Evolutionary conservation across 768 basidiomycete species (phyloP).

Genomic region (Stropharia rugosoannulata): DNA sequence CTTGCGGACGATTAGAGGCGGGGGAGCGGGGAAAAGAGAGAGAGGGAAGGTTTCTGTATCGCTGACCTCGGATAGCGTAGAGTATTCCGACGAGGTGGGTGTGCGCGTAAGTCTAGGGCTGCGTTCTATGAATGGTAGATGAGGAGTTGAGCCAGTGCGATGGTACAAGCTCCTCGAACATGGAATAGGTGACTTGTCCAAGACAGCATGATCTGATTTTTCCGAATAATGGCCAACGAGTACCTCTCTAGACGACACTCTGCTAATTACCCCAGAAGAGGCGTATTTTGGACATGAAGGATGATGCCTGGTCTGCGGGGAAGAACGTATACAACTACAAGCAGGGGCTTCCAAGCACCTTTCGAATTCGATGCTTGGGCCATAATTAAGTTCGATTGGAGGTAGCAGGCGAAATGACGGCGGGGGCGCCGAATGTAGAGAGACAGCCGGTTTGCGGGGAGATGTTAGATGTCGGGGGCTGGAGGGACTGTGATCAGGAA

Average conservation of each 20-base stretch:
- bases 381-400: slow-evolving; percentile 18
- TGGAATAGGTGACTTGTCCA: slow-evolving; percentile 18
- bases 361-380: slow-evolving; percentile 12
- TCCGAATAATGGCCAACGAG: slow-evolving; percentile 6
- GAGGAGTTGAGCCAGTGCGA: slow-evolving; percentile 22
- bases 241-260: slow-evolving; percentile 1
- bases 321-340: slow-evolving; percentile 11
- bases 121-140: slow-evolving; percentile 21
- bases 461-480: slow-evolving; percentile 1
- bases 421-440: slow-evolving; percentile 11
- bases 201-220: slow-evolving; percentile 18
- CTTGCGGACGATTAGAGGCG: slow-evolving; percentile 35
- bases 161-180: slow-evolving; percentile 19
- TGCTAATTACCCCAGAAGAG: slow-evolving; percentile 4
- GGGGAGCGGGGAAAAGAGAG: slow-evolving; percentile 37
- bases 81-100: slow-evolving; percentile 10
- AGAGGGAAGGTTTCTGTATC: slow-evolving; percentile 19
- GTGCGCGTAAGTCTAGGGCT: neutral
- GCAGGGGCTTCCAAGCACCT: slow-evolving; percentile 4
- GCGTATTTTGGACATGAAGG: slow-evolving; percentile 17
- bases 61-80: slow-evolving; percentile 16
- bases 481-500: neutral
- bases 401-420: slow-evolving; percentile 19
- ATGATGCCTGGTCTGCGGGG: slow-evolving; percentile 8
- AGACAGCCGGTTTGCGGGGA: slow-evolving; percentile 2